A percentile compares a stretch with the other conserved stretches of the same genome.
Conservation (phyloP, 192 early-diverging fungal species). For the Coemansia sp. region DNA sequence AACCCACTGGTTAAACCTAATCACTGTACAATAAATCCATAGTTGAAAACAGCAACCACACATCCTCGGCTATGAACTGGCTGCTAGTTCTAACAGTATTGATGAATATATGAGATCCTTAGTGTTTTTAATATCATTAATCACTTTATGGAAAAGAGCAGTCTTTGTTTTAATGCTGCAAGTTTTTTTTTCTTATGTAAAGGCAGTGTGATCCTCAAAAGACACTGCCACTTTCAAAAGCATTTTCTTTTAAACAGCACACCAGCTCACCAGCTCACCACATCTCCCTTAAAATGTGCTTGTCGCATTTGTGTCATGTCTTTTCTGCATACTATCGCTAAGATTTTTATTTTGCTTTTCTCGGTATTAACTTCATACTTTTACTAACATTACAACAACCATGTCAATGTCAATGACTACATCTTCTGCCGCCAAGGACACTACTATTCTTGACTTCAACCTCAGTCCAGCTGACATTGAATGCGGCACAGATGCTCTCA, state of each 20-base stretch:
- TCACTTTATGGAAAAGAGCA: background rate
- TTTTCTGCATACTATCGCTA: background rate
- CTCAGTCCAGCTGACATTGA: background rate
- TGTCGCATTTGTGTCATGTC: background rate
- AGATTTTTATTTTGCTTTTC: background rate
- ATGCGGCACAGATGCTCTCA: constrained; percentile 1
- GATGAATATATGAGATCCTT: background rate
- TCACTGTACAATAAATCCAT: background rate
- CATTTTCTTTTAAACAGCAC: background rate
- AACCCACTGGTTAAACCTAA: background rate
- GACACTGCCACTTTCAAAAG: background rate
- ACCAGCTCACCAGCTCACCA: no score
- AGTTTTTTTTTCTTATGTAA: background rate
- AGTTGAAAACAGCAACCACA: background rate
- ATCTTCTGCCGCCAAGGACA: background rate
- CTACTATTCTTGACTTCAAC: background rate
- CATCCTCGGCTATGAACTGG: no score
- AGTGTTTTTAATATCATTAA: background rate
- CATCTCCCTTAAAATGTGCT: no score
- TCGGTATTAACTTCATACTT: background rate
- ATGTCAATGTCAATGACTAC: background rate
- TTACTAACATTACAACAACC: background rate
- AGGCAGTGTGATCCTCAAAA: background rate
- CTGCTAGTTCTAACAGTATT: no score
- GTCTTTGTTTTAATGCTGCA: background rate